Evolutionary conservation across 2,329 filamentous ascomycete species (phyloP), one percentile per base, ranked within the genome.

Genomic region (Neofusicoccum cordaticola): DNA sequence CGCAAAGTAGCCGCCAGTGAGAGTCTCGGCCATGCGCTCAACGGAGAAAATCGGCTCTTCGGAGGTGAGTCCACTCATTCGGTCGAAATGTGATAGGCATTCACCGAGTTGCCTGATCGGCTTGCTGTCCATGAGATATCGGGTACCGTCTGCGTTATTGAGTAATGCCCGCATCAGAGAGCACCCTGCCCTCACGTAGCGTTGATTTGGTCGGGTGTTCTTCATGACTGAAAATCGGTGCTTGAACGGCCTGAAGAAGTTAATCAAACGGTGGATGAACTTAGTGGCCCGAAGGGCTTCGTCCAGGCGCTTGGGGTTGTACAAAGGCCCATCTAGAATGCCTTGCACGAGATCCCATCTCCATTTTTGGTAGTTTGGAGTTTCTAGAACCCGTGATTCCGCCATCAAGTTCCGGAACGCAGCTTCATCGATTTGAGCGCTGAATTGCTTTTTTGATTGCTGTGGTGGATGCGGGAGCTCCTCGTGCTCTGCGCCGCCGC

Each of bases 161-260:
- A 98, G 83, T 52, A 99, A 82, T 11, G 91, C 92, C 65, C 93
- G 88, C 78, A 98, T 90, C 66, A 99, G 79, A 15, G 92, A 90
- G 77, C 94, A 98, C 0, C 95, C 95, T 19, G 91, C 91, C 69
- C 90, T 87, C 52, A 99, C 89, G 75, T 98, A 98, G 69, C 96
- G 93, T 73, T 98, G 94, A 64, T 96, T 97, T 62, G 90, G 92
- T 67, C 95, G 91, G 0, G 93, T 96, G 74, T 92, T 98, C 69
- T 91, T 89, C 47, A 95, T 86, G 70, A 96, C 91, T 0, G 93
- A 92, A 71, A 98, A 99, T 68, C 93, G 90, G 74, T 93, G 96
- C 75, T 99, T 99, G 81, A 99, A 99, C 0, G 95, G 95, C 11
- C 95, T 86, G 74, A 97, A 96, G 74, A 99, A 99, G 66, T 93